Percentiles rank a stretch among this genome's conserved stretches.
phyloP scores from a whole-genome alignment of 306 rosid genomes.

The Notholithocarpus densiflorus region DNA sequence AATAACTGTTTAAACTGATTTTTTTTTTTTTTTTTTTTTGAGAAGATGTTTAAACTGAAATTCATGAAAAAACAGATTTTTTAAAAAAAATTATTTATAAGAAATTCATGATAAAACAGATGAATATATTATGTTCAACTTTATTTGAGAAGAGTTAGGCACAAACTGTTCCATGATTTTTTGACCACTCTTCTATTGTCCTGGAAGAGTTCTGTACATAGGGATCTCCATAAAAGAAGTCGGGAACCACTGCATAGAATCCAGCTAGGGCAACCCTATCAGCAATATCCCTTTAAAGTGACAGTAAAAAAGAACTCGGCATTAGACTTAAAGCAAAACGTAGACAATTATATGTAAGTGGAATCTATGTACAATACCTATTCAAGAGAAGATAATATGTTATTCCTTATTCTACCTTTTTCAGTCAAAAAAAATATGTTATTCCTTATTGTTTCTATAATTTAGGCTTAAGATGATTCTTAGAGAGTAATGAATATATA shows the following conservation, averaged over 20 bases:
- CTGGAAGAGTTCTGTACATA: not conserved
- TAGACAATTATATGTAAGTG: not conserved
- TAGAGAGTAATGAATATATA: not conserved
- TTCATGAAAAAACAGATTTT: too few relatives aligned
- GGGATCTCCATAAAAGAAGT: slow-evolving; percentile 6
- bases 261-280: not conserved
- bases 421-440: too few relatives aligned
- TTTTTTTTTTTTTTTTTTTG: too few relatives aligned
- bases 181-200: not conserved
- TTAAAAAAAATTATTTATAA: too few relatives aligned
- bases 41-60: too few relatives aligned
- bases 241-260: slow-evolving; percentile 1
- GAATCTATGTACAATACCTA: not conserved
- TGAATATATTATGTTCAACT: not conserved
- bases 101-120: not conserved
- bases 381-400: not conserved
- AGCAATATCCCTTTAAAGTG: not conserved
- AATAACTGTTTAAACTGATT: not conserved
- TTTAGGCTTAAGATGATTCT: not conserved
- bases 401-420: not conserved
- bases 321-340: not conserved
- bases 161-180: slow-evolving; percentile 7
- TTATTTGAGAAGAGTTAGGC: not conserved
- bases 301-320: not conserved
- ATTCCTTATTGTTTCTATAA: not conserved